phyloP scores from a whole-genome alignment of 768 basidiomycete species.

The Phaffia australis region DNA sequence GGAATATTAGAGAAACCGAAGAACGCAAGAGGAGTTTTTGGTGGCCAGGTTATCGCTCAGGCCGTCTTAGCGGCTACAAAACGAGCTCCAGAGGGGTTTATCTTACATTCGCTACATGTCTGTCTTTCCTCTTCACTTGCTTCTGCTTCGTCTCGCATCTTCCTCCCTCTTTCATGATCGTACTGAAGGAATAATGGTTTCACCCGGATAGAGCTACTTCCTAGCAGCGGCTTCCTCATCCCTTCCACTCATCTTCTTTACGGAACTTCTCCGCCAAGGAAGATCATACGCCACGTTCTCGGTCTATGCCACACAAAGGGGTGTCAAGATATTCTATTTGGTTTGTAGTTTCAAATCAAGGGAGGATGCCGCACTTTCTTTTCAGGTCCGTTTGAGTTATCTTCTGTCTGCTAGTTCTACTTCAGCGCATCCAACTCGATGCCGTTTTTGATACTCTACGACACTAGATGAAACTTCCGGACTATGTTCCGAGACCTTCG shows the following conservation, averaged over 20 bases:
- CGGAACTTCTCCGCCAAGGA: constrained; percentile 36
- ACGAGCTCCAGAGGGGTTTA: background rate
- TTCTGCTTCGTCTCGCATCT: background rate
- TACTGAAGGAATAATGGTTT: background rate
- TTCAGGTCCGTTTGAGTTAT: background rate
- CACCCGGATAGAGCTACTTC: constrained; percentile 14
- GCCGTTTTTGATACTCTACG: too few species aligned
- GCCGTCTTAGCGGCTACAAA: constrained; percentile 71
- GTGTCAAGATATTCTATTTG: constrained; percentile 34
- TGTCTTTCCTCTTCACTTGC: background rate
- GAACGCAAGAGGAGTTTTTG: constrained; percentile 61
- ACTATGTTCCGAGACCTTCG: constrained; percentile 30
- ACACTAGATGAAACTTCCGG: constrained; percentile 27
- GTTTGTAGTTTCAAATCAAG: constrained; percentile 34
- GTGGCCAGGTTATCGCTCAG: constrained; percentile 73
- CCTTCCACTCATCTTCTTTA: constrained; percentile 32
- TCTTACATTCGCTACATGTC: constrained; percentile 9
- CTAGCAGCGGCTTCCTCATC: constrained; percentile 20
- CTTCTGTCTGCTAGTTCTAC: constrained; percentile 5
- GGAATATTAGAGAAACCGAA: too few species aligned
- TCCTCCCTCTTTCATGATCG: background rate
- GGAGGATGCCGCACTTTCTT: constrained; percentile 14
- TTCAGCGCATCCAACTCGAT: constrained; percentile 5
- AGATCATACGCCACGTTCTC: constrained; percentile 25
- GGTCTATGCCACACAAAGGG: constrained; percentile 35